A percentile compares a stretch with the other conserved stretches of the same genome.
These are phyloP conservation scores for Vitis hybrid DNA, from an alignment of 177 flowering plant genomes.

Conservation along the genomic window DNA sequence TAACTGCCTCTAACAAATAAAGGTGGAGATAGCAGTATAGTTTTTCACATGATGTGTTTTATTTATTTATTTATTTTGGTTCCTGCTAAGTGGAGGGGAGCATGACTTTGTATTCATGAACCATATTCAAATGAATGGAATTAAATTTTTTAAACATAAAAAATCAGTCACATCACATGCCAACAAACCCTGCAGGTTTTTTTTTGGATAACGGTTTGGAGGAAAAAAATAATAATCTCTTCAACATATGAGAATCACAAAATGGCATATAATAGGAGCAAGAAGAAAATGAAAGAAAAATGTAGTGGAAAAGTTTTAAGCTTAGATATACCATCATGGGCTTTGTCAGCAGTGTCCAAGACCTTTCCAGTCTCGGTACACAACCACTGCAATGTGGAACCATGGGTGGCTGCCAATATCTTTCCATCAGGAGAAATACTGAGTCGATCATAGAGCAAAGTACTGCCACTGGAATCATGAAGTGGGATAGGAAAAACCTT, in stretches of 20 bases:
- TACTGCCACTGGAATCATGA: conserved; percentile 59
- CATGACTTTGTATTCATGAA: too few relatives aligned
- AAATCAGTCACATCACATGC: too few relatives aligned
- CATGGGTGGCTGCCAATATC: conserved; percentile 82
- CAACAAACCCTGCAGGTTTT: too few relatives aligned
- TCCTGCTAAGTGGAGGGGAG: too few relatives aligned
- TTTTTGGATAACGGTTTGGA: too few relatives aligned
- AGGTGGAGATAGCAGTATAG: too few relatives aligned
- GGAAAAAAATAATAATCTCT: not conserved
- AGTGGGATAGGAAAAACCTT: conserved; percentile 94
- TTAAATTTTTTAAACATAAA: too few relatives aligned
- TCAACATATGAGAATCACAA: not conserved
- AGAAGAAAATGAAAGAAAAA: not conserved
- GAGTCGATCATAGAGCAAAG: conserved; percentile 83
- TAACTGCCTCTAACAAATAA: too few relatives aligned
- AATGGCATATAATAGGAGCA: not conserved
- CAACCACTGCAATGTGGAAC: conserved; percentile 86
- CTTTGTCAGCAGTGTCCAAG: conserved; percentile 86
- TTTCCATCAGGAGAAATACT: conserved; percentile 87
- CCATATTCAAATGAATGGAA: too few relatives aligned
- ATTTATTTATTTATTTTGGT: too few relatives aligned
- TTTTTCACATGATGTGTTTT: too few relatives aligned
- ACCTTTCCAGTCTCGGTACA: conserved; percentile 75
- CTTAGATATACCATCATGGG: conserved; percentile 79
- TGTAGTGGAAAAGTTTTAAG: not conserved